Percentiles rank a stretch among this genome's conserved stretches.
Evolutionary conservation across 2,329 filamentous ascomycete genomes (phyloP).

Genomic region (Ceratocystis cacaofunesta): DNA sequence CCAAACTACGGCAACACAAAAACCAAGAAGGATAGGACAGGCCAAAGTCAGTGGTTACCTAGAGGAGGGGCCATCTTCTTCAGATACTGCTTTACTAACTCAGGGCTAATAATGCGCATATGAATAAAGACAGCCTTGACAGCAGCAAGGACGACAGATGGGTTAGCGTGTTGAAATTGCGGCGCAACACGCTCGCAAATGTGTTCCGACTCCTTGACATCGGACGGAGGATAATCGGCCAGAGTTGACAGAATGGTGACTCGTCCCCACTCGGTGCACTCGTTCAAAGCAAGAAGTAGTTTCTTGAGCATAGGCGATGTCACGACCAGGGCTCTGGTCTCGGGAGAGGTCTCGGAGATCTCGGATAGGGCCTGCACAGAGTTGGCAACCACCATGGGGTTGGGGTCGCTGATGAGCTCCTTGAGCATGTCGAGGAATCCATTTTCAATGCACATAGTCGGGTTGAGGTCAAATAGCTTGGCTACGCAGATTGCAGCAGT

Average conservation of each 20-base stretch:
- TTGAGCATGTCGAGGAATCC: conserved; percentile 88
- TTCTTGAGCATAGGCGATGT: conserved; percentile 80
- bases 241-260: conserved; percentile 85
- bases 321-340: conserved; percentile 74
- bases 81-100: conserved; percentile 69
- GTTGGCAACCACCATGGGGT: conserved; percentile 98
- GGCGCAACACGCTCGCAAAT: conserved; percentile 93
- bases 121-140: conserved; percentile 97
- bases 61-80: conserved; percentile 98
- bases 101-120: conserved; percentile 69
- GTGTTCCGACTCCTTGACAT: conserved; percentile 91
- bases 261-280: conserved; percentile 96
- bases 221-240: conserved; percentile 72
- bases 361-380: conserved; percentile 87
- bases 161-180: conserved; percentile 97
- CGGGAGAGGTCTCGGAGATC: conserved; percentile 78
- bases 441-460: conserved; percentile 84
- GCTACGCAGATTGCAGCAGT: conserved; percentile 96
- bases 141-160: conserved; percentile 89
- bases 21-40: too few relatives aligned
- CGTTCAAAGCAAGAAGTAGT: conserved; percentile 87
- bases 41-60: conserved; percentile 37
- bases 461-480: conserved; percentile 92
- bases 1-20: not conserved
- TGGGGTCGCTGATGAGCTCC: conserved; percentile 91